Percentiles rank a stretch among this genome's conserved stretches.
These are phyloP conservation scores for Linum usitatissimum DNA, from an alignment of 345 rosid genomes.

Conservation along the genomic window DNA sequence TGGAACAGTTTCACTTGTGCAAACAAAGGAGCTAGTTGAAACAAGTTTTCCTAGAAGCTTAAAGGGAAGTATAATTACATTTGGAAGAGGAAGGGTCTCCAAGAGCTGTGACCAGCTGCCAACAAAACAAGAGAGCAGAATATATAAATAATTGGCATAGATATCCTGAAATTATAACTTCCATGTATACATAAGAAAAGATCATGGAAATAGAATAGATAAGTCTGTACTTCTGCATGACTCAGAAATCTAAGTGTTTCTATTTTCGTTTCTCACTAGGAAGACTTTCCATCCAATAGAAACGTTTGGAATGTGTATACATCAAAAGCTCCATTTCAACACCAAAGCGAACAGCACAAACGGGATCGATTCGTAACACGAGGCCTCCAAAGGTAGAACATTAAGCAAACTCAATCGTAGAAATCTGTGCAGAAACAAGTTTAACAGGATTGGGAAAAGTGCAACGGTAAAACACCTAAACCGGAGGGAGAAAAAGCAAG, in stretches of 20 bases:
- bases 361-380: not conserved
- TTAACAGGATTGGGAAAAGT: not conserved
- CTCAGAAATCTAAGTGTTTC: not conserved
- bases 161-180: too few relatives aligned
- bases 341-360: not conserved
- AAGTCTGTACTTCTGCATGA: not conserved
- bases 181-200: not conserved
- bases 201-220: not conserved
- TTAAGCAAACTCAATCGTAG: not conserved
- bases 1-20: too few relatives aligned
- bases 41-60: not conserved
- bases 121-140: conserved; percentile 20
- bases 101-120: conserved; percentile 98
- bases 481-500: not conserved
- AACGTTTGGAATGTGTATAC: too few relatives aligned
- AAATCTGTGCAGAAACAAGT: not conserved
- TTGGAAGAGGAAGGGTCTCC: conserved; percentile 88
- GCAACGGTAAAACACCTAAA: not conserved
- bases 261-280: not conserved
- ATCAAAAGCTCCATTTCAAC: not conserved
- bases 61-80: conserved; percentile 38
- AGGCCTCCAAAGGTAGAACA: not conserved
- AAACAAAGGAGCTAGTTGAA: not conserved
- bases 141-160: not conserved
- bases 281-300: not conserved